Conservation (phyloP, 768 basidiomycete species). For the Boletus tylopilopsis region DNA sequence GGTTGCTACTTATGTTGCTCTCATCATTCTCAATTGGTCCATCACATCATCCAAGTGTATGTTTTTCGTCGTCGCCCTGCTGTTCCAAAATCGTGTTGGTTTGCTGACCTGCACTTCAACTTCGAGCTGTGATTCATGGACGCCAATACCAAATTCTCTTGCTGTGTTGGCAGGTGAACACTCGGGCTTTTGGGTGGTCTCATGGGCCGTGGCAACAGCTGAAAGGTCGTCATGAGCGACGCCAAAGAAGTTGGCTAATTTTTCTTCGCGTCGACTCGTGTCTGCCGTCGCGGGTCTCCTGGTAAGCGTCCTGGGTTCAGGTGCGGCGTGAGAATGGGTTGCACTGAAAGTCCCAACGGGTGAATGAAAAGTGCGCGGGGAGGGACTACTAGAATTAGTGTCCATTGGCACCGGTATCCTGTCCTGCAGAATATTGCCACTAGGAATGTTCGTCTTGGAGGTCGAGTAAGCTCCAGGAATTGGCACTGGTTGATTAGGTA, state of each 20-base stretch:
- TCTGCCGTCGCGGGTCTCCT: constrained; percentile 5
- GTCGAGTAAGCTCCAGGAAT: neutral
- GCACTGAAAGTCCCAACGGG: neutral
- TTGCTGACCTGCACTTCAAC: constrained; percentile 40
- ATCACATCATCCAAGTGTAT: constrained; percentile 42
- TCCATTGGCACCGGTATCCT: neutral
- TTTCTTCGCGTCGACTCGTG: constrained; percentile 9
- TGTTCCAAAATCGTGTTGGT: constrained; percentile 39
- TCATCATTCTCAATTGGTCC: constrained; percentile 42
- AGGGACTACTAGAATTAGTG: neutral
- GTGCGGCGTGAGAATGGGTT: neutral
- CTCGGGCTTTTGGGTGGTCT: neutral
- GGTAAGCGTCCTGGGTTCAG: neutral
- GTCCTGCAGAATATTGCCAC: neutral
- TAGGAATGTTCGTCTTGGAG: neutral
- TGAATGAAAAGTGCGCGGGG: neutral
- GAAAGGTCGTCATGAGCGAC: constrained; percentile 6
- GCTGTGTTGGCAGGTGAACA: neutral
- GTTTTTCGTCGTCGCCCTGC: constrained; percentile 28
- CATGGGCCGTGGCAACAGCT: neutral
- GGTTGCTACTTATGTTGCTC: too few species aligned
- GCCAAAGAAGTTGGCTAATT: constrained; percentile 16
- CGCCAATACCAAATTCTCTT: constrained; percentile 2
- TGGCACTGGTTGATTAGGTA: neutral
- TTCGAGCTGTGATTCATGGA: constrained; percentile 6